Base-by-base conservation (phyloP, 129 eudicot genomes). In the Centella asiatica region DNA sequence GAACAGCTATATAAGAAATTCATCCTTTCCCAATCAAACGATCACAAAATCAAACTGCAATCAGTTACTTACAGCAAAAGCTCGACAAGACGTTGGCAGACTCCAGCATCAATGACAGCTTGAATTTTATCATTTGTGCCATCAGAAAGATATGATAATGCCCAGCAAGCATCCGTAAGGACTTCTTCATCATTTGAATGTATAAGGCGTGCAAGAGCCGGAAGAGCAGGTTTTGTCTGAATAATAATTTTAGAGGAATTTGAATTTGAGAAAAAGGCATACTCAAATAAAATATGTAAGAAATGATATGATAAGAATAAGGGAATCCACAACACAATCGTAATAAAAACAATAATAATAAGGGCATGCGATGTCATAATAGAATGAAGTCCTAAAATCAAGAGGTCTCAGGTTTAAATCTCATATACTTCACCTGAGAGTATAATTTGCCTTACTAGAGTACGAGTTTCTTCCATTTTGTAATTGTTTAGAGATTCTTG, bases 71-170 rank as follows among this genome's bases (percentile, higher is more conserved):
- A 64, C 68, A 19, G 40, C 24, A 65, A 65, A 22, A 65, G 59
- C 22, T 48, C 47, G 23, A 65, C 45, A 52, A 65, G 69, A 22
- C 69, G 59, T 27, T 27, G 59, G 11, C 69, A 65, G 20, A 65
- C 69, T 6, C 60, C 69, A 31, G 69, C 37, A 34, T 65, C 69
- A 18, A 65, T 65, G 27, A 65, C 69, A 49, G 58, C 46, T 49
- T 65, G 69, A 6, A 65, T 65, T 49, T 65, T 49, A 49, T 65
- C 69, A 33, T 49, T 49, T 19, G 59, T 65, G 14, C 69, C 69
- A 33, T 65, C 69, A 47, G 69, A 65, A 49, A 64, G 69, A 58
- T 58, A 58, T 14, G 63, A 58, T 4, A 58, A 29, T 20, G 63
- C 63, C 63, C 63, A 58, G 37, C 63, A 58, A 9, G 63, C 28